Evolutionary conservation across 2,329 filamentous ascomycete genomes (phyloP).

Genomic region (Phaeosphaeria sp.): DNA sequence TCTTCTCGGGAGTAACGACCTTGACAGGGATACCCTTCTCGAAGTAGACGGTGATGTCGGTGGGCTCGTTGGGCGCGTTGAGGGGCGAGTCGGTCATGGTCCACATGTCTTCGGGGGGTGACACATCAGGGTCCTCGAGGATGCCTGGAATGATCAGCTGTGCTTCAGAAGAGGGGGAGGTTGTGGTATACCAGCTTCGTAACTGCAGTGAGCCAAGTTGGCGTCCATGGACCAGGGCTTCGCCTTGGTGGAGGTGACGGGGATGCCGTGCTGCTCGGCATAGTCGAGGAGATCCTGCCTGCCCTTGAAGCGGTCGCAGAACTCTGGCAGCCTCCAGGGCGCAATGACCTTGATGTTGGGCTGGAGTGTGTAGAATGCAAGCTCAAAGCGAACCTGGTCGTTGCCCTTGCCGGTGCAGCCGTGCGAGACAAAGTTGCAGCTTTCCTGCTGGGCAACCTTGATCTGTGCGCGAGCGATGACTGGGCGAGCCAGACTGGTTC

Average conservation of each 20-base stretch:
- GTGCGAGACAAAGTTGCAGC: slow-evolving; percentile 61
- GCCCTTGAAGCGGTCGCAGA: slow-evolving; percentile 74
- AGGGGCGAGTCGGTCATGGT: slow-evolving; percentile 73
- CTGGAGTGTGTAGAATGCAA: slow-evolving; percentile 67
- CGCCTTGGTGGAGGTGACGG: slow-evolving; percentile 75
- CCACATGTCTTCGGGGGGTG: slow-evolving; percentile 81
- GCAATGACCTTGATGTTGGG: slow-evolving; percentile 74
- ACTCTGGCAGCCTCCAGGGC: slow-evolving; percentile 75
- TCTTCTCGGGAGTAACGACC: slow-evolving; percentile 65
- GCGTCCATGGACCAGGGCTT: slow-evolving; percentile 64
- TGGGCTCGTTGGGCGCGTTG: slow-evolving; percentile 72
- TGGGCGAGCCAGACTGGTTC: slow-evolving; percentile 71
- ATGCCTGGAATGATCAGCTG: slow-evolving; percentile 49
- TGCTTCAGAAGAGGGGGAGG: fast-evolving
- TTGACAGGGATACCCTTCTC: slow-evolving; percentile 77
- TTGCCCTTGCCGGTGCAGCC: slow-evolving; percentile 59
- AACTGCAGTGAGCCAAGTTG: slow-evolving; percentile 78
- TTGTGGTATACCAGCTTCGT: slow-evolving; percentile 69
- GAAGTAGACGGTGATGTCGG: slow-evolving; percentile 75
- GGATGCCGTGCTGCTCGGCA: slow-evolving; percentile 70
- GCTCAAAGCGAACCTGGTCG: slow-evolving; percentile 71
- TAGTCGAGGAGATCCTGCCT: slow-evolving; percentile 77
- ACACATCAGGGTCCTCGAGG: slow-evolving; percentile 69
- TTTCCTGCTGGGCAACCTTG: slow-evolving; percentile 67
- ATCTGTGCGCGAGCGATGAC: slow-evolving; percentile 74